phyloP scores from a whole-genome alignment of 495 filamentous ascomycete species.

The Parathielavia hyrcaniae region DNA sequence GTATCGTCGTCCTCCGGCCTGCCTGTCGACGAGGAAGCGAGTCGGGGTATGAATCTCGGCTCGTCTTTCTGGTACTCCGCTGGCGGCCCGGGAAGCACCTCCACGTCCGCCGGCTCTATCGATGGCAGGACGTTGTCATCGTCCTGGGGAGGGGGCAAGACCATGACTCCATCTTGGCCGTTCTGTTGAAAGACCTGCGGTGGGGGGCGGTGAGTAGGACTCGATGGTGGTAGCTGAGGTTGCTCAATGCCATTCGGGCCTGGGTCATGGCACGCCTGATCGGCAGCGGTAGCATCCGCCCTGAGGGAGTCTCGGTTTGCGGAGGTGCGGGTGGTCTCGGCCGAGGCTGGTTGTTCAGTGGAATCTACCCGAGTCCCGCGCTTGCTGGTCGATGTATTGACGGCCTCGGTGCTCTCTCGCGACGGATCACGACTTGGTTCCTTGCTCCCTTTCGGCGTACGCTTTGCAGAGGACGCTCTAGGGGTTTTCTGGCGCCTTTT shows the following conservation, averaged over 20 bases:
- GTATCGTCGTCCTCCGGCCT: background rate
- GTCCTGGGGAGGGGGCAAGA: background rate
- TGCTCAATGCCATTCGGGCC: background rate
- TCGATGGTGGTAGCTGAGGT: background rate
- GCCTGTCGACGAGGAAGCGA: background rate
- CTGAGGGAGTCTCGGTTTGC: background rate
- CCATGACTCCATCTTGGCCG: background rate
- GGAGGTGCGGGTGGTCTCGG: background rate
- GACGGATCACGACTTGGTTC: background rate
- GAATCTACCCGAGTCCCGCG: background rate
- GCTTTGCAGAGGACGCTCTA: background rate
- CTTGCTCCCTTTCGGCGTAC: constrained; percentile 3
- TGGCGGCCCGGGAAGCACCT: background rate
- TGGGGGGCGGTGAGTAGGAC: background rate
- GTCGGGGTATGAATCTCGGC: background rate
- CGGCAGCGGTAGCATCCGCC: background rate
- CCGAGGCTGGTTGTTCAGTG: background rate
- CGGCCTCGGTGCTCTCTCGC: background rate
- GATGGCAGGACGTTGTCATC: constrained; percentile 1
- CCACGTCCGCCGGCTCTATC: constrained; percentile 3
- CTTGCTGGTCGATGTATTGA: background rate
- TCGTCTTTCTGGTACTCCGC: background rate
- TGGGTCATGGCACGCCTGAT: background rate
- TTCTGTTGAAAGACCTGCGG: background rate
- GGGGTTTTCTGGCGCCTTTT: constrained; percentile 32